Conservation (phyloP, 495 filamentous ascomycete species). For the Jackrogersella minutella region DNA sequence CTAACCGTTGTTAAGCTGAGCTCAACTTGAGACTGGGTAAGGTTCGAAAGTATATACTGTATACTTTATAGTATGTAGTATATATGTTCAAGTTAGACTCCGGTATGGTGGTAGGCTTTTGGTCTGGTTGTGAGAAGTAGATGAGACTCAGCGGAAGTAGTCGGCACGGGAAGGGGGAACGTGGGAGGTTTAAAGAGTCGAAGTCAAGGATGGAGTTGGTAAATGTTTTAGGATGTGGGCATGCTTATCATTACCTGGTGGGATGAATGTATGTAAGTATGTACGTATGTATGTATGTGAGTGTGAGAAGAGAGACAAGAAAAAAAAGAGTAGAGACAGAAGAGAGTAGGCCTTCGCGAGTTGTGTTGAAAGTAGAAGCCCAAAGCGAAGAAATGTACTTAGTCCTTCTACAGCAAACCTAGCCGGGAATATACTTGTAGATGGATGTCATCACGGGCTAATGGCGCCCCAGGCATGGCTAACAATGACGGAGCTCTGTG, state of each 20-base stretch:
- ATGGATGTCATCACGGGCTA: conserved; percentile 45
- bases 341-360: conserved; percentile 1
- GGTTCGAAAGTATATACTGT: conserved; percentile 12
- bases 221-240: conserved; percentile 31
- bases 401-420: conserved; percentile 43
- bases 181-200: conserved; percentile 40
- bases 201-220: conserved; percentile 26
- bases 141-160: conserved; percentile 25
- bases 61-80: neutral
- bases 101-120: conserved; percentile 1
- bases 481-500: conserved; percentile 40
- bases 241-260: conserved; percentile 40
- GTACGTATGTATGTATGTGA: no score
- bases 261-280: no score
- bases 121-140: conserved; percentile 15
- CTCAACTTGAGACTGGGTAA: conserved; percentile 1
- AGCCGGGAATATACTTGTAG: conserved; percentile 44
- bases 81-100: conserved; percentile 11
- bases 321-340: neutral
- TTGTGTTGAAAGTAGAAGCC: conserved; percentile 35
- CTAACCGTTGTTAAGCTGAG: neutral
- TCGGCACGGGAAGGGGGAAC: conserved; percentile 37
- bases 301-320: neutral
- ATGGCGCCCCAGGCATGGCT: conserved; percentile 40
- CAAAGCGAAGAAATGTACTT: conserved; percentile 41